Evolutionary conservation across 768 basidiomycete genomes (phyloP).

Genomic region (Coprinopsis sp.): DNA sequence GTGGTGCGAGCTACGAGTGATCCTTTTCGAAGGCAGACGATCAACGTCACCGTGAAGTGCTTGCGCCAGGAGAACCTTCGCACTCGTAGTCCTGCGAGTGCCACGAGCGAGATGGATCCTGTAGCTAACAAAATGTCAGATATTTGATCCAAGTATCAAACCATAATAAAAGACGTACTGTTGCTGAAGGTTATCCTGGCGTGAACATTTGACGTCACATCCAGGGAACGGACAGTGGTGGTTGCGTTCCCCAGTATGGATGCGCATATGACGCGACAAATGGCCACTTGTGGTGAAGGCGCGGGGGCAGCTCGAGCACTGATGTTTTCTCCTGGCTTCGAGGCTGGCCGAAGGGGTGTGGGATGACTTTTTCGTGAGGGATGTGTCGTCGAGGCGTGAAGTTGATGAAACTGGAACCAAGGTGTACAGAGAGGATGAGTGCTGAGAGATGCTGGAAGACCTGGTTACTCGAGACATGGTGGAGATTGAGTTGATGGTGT

Average conservation of each 20-base stretch:
- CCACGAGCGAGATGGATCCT: constrained; percentile 80
- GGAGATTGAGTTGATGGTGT: no score
- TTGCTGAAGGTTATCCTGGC: constrained; percentile 82
- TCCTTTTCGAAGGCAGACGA: constrained; percentile 12
- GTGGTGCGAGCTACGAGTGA: constrained; percentile 17
- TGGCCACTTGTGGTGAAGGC: constrained; percentile 88
- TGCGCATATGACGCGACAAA: constrained; percentile 80
- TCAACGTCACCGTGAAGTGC: constrained; percentile 26
- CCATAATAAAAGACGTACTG: constrained; percentile 35
- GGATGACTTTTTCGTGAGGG: no score
- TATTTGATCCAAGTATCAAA: constrained; percentile 4
- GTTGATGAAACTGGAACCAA: no score
- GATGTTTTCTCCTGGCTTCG: constrained; percentile 49
- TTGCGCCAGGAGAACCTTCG: constrained; percentile 49
- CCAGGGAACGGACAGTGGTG: constrained; percentile 95
- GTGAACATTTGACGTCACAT: constrained; percentile 84
- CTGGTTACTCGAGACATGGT: no score
- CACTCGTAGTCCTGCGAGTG: constrained; percentile 62
- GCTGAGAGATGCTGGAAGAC: no score
- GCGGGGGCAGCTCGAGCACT: constrained; percentile 70
- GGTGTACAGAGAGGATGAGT: no score
- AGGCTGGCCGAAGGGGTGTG: no score
- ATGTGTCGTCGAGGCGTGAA: no score
- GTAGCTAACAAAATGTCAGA: constrained; percentile 42
- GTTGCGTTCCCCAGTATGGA: constrained; percentile 90